phyloP scores from a whole-genome alignment of 495 filamentous ascomycete genomes.

The Massariosphaeria phaeospora region DNA sequence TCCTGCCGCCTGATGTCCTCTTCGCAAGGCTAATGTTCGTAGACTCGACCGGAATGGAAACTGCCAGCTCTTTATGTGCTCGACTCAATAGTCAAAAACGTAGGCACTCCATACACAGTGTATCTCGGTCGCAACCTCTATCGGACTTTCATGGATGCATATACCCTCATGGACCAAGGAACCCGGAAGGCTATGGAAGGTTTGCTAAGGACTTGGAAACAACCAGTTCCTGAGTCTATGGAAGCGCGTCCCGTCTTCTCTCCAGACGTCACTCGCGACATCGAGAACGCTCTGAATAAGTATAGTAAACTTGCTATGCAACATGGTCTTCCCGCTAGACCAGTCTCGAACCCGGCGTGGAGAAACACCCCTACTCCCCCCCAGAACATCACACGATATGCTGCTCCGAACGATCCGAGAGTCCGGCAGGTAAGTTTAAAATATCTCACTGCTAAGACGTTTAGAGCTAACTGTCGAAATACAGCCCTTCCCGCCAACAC shows the following conservation, averaged over 20 bases:
- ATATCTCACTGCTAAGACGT: background rate
- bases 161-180: conserved; percentile 72
- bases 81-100: conserved; percentile 97
- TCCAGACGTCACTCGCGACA: conserved; percentile 73
- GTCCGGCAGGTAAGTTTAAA: conserved; percentile 23
- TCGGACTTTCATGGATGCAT: conserved; percentile 92
- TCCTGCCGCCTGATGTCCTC: background rate
- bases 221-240: conserved; percentile 85
- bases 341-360: conserved; percentile 50
- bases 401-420: conserved; percentile 37
- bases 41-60: conserved; percentile 82
- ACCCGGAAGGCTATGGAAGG: conserved; percentile 90
- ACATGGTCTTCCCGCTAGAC: conserved; percentile 49
- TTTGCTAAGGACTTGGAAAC: conserved; percentile 98
- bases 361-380: conserved; percentile 69
- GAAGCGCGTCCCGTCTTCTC: conserved; percentile 86
- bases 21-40: conserved; percentile 34
- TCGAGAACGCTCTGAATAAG: conserved; percentile 90
- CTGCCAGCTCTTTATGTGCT: conserved; percentile 94
- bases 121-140: conserved; percentile 90
- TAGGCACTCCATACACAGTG: conserved; percentile 92
- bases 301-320: conserved; percentile 67
- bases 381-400: conserved; percentile 44
- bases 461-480: background rate
- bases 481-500: conserved; percentile 19